These are phyloP conservation scores for Iberis amara DNA, from an alignment of 441 rosid species.

Conservation along the genomic window DNA sequence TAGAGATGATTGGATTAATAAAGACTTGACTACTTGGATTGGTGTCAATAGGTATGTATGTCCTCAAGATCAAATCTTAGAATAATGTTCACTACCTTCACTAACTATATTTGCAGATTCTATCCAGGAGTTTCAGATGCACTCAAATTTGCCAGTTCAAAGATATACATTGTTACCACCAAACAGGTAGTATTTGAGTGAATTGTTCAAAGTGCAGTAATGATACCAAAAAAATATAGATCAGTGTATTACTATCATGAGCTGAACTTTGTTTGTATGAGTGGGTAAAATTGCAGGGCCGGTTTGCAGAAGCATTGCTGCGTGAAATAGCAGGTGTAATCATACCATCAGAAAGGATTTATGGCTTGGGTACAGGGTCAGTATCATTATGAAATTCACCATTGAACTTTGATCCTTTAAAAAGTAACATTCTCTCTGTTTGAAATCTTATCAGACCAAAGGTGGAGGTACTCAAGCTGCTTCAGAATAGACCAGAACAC, in stretches of 20 bases:
- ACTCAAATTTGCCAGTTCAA: slow-evolving; percentile 74
- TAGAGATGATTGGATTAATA: slow-evolving; percentile 86
- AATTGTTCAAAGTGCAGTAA: background rate
- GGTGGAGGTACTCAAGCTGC: slow-evolving; percentile 79
- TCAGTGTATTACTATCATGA: slow-evolving; percentile 1
- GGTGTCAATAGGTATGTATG: slow-evolving; percentile 75
- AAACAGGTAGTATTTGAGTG: slow-evolving; percentile 54
- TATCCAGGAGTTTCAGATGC: slow-evolving; percentile 93
- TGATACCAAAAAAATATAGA: background rate
- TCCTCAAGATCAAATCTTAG: background rate
- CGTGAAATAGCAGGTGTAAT: slow-evolving; percentile 70
- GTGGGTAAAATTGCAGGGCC: slow-evolving; percentile 64
- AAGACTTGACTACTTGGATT: slow-evolving; percentile 72
- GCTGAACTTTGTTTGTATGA: slow-evolving; percentile 21
- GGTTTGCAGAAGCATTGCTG: slow-evolving; percentile 74
- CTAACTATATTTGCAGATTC: slow-evolving; percentile 43
- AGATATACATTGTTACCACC: slow-evolving; percentile 71
- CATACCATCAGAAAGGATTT: slow-evolving; percentile 70
- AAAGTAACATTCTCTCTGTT: slow-evolving; percentile 30
- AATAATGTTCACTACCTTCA: slow-evolving; percentile 37
- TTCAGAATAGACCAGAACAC: slow-evolving; percentile 74
- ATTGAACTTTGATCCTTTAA: background rate
- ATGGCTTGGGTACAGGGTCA: slow-evolving; percentile 82
- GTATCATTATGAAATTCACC: slow-evolving; percentile 40
- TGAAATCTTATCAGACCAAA: slow-evolving; percentile 53